Evolutionary conservation across 331 rosid genomes (phyloP).

Genomic region (Telfairia occidentalis): DNA sequence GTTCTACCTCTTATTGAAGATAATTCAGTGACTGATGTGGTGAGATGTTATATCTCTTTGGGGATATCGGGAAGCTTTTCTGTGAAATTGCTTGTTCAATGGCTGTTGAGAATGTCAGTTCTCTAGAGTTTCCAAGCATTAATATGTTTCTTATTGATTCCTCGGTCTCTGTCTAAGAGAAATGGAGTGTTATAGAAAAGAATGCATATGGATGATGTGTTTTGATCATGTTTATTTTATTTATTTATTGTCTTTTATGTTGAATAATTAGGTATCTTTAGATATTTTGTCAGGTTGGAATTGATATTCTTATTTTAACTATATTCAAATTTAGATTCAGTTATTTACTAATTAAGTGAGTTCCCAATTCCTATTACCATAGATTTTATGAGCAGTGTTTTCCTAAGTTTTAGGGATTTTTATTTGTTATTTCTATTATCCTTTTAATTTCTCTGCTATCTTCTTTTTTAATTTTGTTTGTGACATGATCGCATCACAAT

Average conservation of each 20-base stretch:
- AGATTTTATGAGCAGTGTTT: not conserved
- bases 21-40: constrained; percentile 68
- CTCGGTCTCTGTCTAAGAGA: not conserved
- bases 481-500: not conserved
- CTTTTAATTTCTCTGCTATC: not conserved
- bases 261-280: not conserved
- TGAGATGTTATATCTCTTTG: constrained; percentile 22
- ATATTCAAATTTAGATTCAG: not conserved
- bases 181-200: not conserved
- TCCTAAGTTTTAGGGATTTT: not conserved
- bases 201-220: not conserved
- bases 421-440: not conserved
- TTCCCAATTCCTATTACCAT: not conserved
- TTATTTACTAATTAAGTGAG: not conserved
- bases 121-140: not conserved
- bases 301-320: not conserved
- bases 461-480: not conserved
- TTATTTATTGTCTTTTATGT: not conserved
- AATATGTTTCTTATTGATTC: not conserved
- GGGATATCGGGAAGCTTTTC: not conserved
- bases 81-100: not conserved
- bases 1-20: constrained; percentile 56
- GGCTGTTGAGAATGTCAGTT: not conserved
- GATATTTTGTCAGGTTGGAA: not conserved
- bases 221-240: not conserved